phyloP scores from a whole-genome alignment of 352 stramenopile genomes.

The Phytophthora kernoviae region DNA sequence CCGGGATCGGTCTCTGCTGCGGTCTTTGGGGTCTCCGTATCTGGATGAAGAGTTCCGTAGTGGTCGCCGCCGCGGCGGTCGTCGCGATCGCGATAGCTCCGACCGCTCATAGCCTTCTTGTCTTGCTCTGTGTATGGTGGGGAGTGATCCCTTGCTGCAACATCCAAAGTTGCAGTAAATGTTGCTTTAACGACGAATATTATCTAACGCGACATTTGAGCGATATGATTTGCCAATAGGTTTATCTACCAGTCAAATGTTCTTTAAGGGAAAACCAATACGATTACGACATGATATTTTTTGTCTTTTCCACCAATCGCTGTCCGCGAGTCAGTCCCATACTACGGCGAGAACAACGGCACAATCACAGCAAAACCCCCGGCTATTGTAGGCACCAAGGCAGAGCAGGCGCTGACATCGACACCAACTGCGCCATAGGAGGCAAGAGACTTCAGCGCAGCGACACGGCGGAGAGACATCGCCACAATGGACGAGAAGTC shows the following conservation, averaged over 20 bases:
- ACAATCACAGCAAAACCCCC: constrained; percentile 33
- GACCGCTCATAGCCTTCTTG: constrained; percentile 26
- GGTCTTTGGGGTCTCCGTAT: constrained; percentile 22
- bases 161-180: not conserved
- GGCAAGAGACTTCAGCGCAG: constrained; percentile 27
- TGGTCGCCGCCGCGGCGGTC: constrained; percentile 31
- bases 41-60: constrained; percentile 30
- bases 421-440: constrained; percentile 18
- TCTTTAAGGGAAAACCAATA: too few relatives aligned
- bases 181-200: not conserved
- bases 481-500: constrained; percentile 84
- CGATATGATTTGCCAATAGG: too few relatives aligned
- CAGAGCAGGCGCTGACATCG: constrained; percentile 11
- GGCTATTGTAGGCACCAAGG: constrained; percentile 15
- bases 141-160: not conserved
- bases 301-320: too few relatives aligned
- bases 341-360: constrained; percentile 1
- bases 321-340: constrained; percentile 1
- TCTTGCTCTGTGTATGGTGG: constrained; percentile 1
- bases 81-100: constrained; percentile 34
- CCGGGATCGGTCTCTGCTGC: constrained; percentile 28
- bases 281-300: too few relatives aligned
- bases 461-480: constrained; percentile 29
- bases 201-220: too few relatives aligned
- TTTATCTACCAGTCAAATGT: too few relatives aligned